Conservation (phyloP, 2,329 filamentous ascomycete genomes). For the Colletotrichum sp. region DNA sequence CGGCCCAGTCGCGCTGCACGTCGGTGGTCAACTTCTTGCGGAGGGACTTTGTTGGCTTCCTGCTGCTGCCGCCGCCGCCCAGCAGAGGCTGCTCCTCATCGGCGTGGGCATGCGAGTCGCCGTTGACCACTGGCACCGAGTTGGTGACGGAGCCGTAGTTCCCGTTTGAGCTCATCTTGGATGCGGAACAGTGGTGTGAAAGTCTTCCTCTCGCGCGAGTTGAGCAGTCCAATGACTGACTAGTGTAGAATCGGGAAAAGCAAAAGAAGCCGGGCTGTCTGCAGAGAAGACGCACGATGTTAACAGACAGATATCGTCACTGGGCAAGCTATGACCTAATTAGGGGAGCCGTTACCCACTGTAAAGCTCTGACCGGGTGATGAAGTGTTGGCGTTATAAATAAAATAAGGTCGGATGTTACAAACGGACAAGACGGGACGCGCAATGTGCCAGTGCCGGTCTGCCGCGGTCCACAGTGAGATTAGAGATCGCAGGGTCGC, state of each 20-base stretch:
- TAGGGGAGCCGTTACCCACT: neutral
- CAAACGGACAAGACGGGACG: neutral
- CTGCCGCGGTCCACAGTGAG: constrained; percentile 2
- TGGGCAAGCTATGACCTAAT: neutral
- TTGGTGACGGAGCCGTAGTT: constrained; percentile 9
- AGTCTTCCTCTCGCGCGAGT: neutral
- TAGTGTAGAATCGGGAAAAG: neutral
- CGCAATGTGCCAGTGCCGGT: constrained; percentile 11
- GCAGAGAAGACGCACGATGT: neutral
- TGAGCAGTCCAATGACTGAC: neutral
- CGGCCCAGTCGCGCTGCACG: constrained; percentile 67
- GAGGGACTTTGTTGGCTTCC: constrained; percentile 23
- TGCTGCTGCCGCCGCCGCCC: constrained; percentile 20
- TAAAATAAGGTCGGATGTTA: neutral
- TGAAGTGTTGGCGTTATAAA: neutral
- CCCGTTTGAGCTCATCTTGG: neutral
- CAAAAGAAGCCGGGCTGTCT: neutral
- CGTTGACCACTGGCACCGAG: constrained; percentile 4
- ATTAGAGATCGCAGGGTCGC: neutral
- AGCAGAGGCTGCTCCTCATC: constrained; percentile 42
- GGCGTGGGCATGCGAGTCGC: neutral
- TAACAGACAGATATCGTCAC: neutral
- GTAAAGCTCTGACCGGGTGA: neutral
- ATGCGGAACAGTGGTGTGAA: neutral
- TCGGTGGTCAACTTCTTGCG: constrained; percentile 45